Percentiles rank a stretch among this genome's conserved stretches.
These are phyloP conservation scores for Arthromyces matolae DNA, from an alignment of 768 basidiomycete species.

Conservation along the genomic window DNA sequence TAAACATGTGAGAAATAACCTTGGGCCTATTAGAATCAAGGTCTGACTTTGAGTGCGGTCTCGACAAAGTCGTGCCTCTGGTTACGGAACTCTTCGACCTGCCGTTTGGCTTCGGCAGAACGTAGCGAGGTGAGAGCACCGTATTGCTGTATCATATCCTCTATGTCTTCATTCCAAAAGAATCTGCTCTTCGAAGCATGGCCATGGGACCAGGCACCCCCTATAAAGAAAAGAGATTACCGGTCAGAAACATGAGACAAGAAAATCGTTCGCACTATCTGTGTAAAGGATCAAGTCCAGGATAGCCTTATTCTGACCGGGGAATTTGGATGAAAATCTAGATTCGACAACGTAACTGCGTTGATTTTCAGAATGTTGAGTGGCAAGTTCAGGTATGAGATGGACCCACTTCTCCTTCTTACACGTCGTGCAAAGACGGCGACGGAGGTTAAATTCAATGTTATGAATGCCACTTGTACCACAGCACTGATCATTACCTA, in stretches of 20 bases:
- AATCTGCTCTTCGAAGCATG: constrained; percentile 24
- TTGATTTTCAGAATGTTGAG: neutral
- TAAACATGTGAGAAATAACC: too few relatives aligned
- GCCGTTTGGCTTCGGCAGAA: constrained; percentile 20
- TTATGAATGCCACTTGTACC: constrained; percentile 14
- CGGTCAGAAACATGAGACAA: neutral
- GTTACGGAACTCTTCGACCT: constrained; percentile 21
- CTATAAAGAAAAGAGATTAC: constrained; percentile 16
- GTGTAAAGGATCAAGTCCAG: constrained; percentile 29
- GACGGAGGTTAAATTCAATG: constrained; percentile 24
- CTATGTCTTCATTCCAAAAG: constrained; percentile 32
- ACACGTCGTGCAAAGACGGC: constrained; percentile 24
- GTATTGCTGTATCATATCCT: constrained; percentile 17
- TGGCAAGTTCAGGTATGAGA: neutral
- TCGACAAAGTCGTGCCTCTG: constrained; percentile 15
- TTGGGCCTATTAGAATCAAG: too few relatives aligned
- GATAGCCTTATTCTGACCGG: constrained; percentile 22
- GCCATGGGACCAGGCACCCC: constrained; percentile 26
- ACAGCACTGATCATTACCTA: constrained; percentile 18
- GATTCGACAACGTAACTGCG: constrained; percentile 25
- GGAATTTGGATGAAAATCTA: constrained; percentile 24
- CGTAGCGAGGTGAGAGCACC: constrained; percentile 16
- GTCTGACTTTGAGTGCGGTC: constrained; percentile 2
- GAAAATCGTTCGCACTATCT: constrained; percentile 19
- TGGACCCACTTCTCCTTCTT: constrained; percentile 23